These are phyloP conservation scores for Penicillium rolfsii DNA, from an alignment of 2,329 filamentous ascomycete genomes.

Conservation along the genomic window DNA sequence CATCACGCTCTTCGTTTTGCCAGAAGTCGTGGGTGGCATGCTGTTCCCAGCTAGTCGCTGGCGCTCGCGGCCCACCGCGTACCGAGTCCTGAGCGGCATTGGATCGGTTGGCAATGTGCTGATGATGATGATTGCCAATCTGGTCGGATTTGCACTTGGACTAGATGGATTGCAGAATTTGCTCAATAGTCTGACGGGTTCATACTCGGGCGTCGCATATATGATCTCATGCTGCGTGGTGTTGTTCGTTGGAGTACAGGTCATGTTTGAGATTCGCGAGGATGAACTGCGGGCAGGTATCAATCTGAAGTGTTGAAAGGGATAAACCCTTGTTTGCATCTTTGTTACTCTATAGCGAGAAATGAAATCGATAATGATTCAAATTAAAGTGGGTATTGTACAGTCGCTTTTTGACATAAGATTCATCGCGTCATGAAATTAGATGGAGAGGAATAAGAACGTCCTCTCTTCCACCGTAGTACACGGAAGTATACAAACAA, in stretches of 20 bases:
- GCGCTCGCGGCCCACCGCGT: constrained; percentile 69
- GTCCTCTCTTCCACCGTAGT: background rate
- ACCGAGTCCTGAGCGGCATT: constrained; percentile 77
- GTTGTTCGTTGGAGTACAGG: constrained; percentile 81
- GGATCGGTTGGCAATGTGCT: constrained; percentile 83
- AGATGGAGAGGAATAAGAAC: background rate
- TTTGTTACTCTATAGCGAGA: background rate
- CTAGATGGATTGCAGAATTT: constrained; percentile 82
- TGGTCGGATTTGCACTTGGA: constrained; percentile 93
- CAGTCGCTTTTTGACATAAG: background rate
- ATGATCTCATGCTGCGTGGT: constrained; percentile 70
- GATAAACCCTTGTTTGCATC: background rate
- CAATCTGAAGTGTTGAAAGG: constrained; percentile 72
- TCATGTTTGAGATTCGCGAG: constrained; percentile 97
- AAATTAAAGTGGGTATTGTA: background rate
- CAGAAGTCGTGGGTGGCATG: constrained; percentile 73
- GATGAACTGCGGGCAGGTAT: constrained; percentile 81
- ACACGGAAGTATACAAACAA: constrained; percentile 17
- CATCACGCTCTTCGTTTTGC: constrained; percentile 88
- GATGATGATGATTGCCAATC: constrained; percentile 94
- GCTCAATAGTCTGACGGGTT: constrained; percentile 72
- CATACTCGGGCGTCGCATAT: constrained; percentile 76
- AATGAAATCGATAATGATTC: background rate
- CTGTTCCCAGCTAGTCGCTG: constrained; percentile 76
- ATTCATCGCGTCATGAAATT: constrained; percentile 4